These are phyloP conservation scores for Citrullus amarus DNA, from an alignment of 306 rosid genomes.

Conservation along the genomic window DNA sequence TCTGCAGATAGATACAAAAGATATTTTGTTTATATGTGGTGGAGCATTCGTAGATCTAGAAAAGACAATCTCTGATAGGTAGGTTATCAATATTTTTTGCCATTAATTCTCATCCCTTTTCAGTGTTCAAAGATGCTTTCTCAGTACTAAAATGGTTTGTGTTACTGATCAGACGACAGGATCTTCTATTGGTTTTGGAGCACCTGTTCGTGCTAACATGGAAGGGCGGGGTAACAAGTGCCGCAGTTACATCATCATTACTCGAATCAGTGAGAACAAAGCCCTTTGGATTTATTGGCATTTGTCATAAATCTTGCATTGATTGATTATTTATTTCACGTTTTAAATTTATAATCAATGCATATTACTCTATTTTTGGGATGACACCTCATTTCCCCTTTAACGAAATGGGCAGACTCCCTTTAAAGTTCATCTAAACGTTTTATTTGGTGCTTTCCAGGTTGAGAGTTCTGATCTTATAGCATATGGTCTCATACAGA, in stretches of 20 bases:
- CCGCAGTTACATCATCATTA: conserved; percentile 69
- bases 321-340: background rate
- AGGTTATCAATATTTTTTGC: conserved; percentile 8
- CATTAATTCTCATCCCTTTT: background rate
- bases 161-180: conserved; percentile 69
- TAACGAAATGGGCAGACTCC: background rate
- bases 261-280: conserved; percentile 62
- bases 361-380: background rate
- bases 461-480: conserved; percentile 96
- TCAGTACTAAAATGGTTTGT: background rate
- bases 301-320: conserved; percentile 5
- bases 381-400: background rate
- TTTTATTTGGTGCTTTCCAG: conserved; percentile 33
- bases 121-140: background rate
- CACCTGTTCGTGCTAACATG: conserved; percentile 93
- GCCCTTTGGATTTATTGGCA: conserved; percentile 4
- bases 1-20: conserved; percentile 81
- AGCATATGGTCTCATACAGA: conserved; percentile 95
- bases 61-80: conserved; percentile 97
- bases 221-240: conserved; percentile 48
- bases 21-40: conserved; percentile 92
- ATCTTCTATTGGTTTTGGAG: conserved; percentile 96
- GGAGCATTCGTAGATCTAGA: conserved; percentile 97
- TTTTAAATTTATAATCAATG: background rate
- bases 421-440: background rate